phyloP scores from a whole-genome alignment of 169 alveolate species.

The Eimeria brunetti region DNA sequence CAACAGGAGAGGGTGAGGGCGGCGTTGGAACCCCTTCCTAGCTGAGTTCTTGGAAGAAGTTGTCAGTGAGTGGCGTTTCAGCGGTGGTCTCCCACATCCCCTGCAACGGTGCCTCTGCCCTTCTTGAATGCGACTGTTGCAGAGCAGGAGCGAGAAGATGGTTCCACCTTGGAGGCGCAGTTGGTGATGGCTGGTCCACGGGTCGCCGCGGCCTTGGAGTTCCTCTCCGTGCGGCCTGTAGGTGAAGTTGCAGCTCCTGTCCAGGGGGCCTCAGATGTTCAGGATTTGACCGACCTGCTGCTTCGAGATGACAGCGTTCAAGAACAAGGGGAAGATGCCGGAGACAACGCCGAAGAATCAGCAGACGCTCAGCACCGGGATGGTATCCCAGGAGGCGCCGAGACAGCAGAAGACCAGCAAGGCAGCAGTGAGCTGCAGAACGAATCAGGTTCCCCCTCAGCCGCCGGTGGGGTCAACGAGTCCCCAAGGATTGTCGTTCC shows the following conservation, averaged over 20 bases:
- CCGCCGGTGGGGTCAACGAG: neutral
- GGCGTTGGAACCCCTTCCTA: neutral
- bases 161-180: slow-evolving; percentile 29
- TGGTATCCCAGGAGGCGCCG: neutral
- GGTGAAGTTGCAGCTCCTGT: slow-evolving; percentile 63
- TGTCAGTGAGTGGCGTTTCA: neutral
- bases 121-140: neutral
- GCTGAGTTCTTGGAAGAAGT: neutral
- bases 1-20: slow-evolving; percentile 49
- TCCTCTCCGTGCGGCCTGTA: slow-evolving; percentile 26
- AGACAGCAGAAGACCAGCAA: neutral
- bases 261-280: slow-evolving; percentile 46
- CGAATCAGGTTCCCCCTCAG: neutral
- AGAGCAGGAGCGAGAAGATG: slow-evolving; percentile 33
- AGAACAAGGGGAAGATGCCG: neutral
- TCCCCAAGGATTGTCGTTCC: neutral
- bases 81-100: neutral
- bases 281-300: slow-evolving; percentile 48
- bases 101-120: neutral
- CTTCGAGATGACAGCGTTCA: neutral
- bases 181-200: slow-evolving; percentile 71
- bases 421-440: neutral
- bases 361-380: neutral
- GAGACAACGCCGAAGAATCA: neutral
- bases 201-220: slow-evolving; percentile 43